A percentile compares a stretch with the other conserved stretches of the same genome.
Evolutionary conservation across 75 land plant genomes (phyloP).

Genomic region (Larix kaempferi): DNA sequence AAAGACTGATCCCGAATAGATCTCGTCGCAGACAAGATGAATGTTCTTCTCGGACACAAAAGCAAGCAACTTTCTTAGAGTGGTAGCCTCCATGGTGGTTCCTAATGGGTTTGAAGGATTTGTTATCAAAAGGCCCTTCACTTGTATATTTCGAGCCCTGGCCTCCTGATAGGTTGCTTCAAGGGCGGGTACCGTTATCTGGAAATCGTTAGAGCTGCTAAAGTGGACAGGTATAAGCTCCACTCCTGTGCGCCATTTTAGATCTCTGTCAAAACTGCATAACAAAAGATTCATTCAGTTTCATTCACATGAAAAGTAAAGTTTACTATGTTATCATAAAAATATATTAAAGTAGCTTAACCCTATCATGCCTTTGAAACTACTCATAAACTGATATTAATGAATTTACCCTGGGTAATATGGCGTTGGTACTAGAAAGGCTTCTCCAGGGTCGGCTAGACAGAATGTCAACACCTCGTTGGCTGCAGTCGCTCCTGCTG

Average conservation of each 20-base stretch:
- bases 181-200: slow-evolving; percentile 21
- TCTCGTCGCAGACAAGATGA: slow-evolving; percentile 48
- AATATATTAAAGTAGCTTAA: no score
- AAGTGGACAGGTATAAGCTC: slow-evolving; percentile 43
- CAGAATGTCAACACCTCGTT: slow-evolving; percentile 55
- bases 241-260: slow-evolving; percentile 54
- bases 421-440: slow-evolving; percentile 70
- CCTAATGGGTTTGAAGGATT: slow-evolving; percentile 54
- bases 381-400: no score
- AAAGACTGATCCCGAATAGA: slow-evolving; percentile 40
- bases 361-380: no score
- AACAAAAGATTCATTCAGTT: background rate
- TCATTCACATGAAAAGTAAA: no score
- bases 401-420: slow-evolving; percentile 67
- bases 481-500: slow-evolving; percentile 73
- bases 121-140: slow-evolving; percentile 44
- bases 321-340: no score
- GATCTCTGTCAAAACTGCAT: slow-evolving; percentile 54
- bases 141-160: slow-evolving; percentile 20
- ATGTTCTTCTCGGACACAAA: slow-evolving; percentile 22
- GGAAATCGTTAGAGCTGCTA: slow-evolving; percentile 25
- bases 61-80: slow-evolving; percentile 19
- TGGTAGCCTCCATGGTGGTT: slow-evolving; percentile 14
- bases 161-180: slow-evolving; percentile 28
- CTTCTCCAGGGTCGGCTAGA: slow-evolving; percentile 69